phyloP scores from a whole-genome alignment of 305 asterid genomes.

The Stenogyne calaminthoides region DNA sequence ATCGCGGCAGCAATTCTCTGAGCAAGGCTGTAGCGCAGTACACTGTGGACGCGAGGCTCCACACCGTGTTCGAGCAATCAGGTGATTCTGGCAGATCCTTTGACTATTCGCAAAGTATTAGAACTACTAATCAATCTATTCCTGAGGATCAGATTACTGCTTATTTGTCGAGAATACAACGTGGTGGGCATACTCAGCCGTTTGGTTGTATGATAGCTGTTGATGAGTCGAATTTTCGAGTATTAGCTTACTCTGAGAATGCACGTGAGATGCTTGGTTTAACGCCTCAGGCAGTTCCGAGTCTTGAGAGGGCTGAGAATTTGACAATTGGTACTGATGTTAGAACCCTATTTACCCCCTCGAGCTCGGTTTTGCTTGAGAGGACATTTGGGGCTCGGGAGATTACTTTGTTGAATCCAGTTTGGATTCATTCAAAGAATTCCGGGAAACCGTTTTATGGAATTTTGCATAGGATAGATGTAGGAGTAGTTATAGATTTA shows the following conservation, averaged over 20 bases:
- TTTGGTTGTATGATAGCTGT: constrained; percentile 79
- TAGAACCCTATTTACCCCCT: constrained; percentile 60
- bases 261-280: constrained; percentile 68
- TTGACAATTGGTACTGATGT: constrained; percentile 65
- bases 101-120: constrained; percentile 68
- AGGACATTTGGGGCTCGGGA: constrained; percentile 74
- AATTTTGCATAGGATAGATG: constrained; percentile 79
- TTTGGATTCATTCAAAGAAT: constrained; percentile 67
- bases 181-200: constrained; percentile 82
- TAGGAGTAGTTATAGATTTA: constrained; percentile 78
- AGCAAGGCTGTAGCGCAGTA: constrained; percentile 76
- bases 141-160: constrained; percentile 72
- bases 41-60: constrained; percentile 74
- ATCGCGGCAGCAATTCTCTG: constrained; percentile 38
- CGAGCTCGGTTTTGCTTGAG: constrained; percentile 61
- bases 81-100: constrained; percentile 78
- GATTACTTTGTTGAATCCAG: constrained; percentile 65
- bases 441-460: constrained; percentile 81
- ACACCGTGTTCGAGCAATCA: constrained; percentile 82
- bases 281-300: constrained; percentile 74
- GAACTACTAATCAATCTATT: constrained; percentile 41
- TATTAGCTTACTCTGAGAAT: constrained; percentile 64
- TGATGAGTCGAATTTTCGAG: constrained; percentile 53
- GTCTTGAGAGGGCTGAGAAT: constrained; percentile 52
- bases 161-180: constrained; percentile 71